These are phyloP conservation scores for Cutaneotrichosporon sp. DNA, from an alignment of 1,284 basidiomycete species.

Conservation along the genomic window DNA sequence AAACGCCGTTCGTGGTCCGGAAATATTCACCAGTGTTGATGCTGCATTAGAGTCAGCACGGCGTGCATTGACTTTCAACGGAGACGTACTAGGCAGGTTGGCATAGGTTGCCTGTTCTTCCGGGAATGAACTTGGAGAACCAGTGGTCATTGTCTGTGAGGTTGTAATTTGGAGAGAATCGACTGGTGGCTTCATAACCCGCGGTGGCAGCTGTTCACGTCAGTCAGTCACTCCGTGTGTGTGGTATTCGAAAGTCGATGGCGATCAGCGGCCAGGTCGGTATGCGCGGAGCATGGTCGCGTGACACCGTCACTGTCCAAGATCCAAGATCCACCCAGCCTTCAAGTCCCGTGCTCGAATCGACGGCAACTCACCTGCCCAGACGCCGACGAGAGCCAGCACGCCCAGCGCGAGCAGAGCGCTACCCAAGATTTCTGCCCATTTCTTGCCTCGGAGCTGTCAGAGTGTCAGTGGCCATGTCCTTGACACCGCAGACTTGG, in stretches of 20 bases:
- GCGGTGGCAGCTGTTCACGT: conserved; percentile 14
- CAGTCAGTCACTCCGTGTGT: no score
- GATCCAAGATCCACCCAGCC: background rate
- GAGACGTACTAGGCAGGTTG: conserved; percentile 18
- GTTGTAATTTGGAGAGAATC: conserved; percentile 20
- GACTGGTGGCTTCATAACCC: conserved; percentile 14
- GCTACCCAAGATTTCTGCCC: conserved; percentile 8
- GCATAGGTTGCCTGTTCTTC: conserved; percentile 10
- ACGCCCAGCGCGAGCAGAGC: conserved; percentile 12
- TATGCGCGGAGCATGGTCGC: background rate
- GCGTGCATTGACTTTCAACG: background rate
- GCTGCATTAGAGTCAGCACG: conserved; percentile 1
- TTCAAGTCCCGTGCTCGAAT: background rate
- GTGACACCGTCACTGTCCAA: background rate
- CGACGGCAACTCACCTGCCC: conserved; percentile 14
- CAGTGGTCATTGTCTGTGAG: conserved; percentile 22
- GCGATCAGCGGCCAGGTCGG: background rate
- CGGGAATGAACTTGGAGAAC: conserved; percentile 21
- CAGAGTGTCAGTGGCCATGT: background rate
- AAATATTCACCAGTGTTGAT: conserved; percentile 18
- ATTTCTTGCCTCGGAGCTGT: conserved; percentile 16
- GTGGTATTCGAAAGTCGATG: no score
- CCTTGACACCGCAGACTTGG: background rate
- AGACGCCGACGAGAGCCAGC: conserved; percentile 16
- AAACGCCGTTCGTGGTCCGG: conserved; percentile 21